Evolutionary conservation across 306 rosid species (phyloP), one percentile per base, ranked within the genome.

Genomic region (Quercus agrifolia): DNA sequence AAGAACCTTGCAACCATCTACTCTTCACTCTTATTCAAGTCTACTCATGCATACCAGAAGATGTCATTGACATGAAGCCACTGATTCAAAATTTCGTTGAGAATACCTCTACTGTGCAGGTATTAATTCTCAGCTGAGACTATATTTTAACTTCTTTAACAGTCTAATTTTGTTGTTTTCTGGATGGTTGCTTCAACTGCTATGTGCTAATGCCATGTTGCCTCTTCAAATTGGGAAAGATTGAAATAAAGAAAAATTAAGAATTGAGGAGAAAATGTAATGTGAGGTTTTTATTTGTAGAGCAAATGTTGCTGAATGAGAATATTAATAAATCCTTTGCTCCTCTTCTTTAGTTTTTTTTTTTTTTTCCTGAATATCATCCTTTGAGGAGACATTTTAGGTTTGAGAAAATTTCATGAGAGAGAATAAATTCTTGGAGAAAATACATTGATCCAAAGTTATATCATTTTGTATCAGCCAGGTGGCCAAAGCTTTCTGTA

Each of bases 21-120:
- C 9, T 35, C 41, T 35, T 35, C 41, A 35, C 8, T 35, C 2
- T 35, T 35, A 35, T 35, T 35, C 41, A 35, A 1, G 9, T 35
- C 41, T 35, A 35, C 41, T 35, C 2, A 2, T 1, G 9, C 95
- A 82, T 93, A 76, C 98, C 93, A 0, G 91, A 86, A 73, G 90
- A 89, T 68, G 83, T 92, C 78, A 73, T 93, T 73, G 89, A 89
- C 70, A 86, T 87, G 96, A 93, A 89, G 76, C 98, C 97, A 66
- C 81, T 87, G 25, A 89, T 90, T 81, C 89, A 97, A 30, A 94
- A 94, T 80, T 94, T 92, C 88, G 92, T 94, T 54, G 97, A 94
- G 93, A 94, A 92, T 79, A 88, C 92, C 30, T 88, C 91, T 19
- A 89, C 92, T 35, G 96, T 90, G 72, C 96, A 92, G 97, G 94